Evolutionary conservation across 148 eudicot species (phyloP).

Genomic region (Mesembryanthemum crystallinum): DNA sequence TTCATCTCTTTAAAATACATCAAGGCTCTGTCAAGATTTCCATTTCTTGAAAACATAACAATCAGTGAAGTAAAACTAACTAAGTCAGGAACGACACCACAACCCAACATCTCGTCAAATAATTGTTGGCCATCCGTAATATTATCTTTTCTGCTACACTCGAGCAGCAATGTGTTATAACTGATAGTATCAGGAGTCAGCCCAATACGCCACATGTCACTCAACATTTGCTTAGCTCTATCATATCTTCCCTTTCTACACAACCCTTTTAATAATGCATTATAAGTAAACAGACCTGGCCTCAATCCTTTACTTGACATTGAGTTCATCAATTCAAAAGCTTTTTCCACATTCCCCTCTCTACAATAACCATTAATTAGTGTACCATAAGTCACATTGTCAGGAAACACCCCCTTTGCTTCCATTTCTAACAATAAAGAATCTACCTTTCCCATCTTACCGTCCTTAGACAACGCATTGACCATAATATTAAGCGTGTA

Average conservation of each 20-base stretch:
- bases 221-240: conserved; percentile 56
- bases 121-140: conserved; percentile 43
- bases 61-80: conserved; percentile 69
- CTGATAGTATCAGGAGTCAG: conserved; percentile 57
- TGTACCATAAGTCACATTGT: conserved; percentile 76
- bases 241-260: conserved; percentile 50
- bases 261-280: conserved; percentile 59
- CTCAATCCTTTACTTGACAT: conserved; percentile 59
- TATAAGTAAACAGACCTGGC: conserved; percentile 51
- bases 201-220: conserved; percentile 58
- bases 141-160: conserved; percentile 48
- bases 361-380: conserved; percentile 57
- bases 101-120: conserved; percentile 50
- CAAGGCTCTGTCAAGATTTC: conserved; percentile 55
- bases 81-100: conserved; percentile 54
- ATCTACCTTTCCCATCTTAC: conserved; percentile 39
- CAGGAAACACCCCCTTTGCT: conserved; percentile 59
- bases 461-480: conserved; percentile 72
- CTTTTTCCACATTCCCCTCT: conserved; percentile 56
- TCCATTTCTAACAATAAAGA: conserved; percentile 59
- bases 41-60: conserved; percentile 51
- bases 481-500: conserved; percentile 84
- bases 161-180: conserved; percentile 61
- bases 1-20: conserved; percentile 51
- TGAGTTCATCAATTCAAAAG: conserved; percentile 44